phyloP scores from a whole-genome alignment of 352 stramenopile species.

The Globisporangium parvum region DNA sequence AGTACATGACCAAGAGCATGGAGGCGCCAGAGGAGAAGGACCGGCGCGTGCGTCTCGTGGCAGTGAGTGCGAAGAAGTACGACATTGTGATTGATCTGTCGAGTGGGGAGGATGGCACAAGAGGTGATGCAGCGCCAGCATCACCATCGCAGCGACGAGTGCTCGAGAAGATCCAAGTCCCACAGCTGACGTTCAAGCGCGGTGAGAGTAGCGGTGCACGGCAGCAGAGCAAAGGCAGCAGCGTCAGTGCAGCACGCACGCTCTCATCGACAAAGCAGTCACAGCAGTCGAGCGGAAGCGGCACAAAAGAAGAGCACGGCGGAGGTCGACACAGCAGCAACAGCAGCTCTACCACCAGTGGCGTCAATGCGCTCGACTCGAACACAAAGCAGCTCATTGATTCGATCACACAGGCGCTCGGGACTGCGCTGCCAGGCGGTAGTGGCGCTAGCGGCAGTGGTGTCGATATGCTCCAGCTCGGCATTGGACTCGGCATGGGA shows the following conservation, averaged over 20 bases:
- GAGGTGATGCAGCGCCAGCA: neutral
- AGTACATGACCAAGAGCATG: conserved; percentile 84
- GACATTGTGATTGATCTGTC: conserved; percentile 42
- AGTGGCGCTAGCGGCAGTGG: conserved; percentile 9
- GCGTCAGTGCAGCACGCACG: neutral
- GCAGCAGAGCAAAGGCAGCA: neutral
- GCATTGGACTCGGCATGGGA: conserved; percentile 87
- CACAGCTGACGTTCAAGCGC: conserved; percentile 38
- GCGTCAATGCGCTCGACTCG: conserved; percentile 19
- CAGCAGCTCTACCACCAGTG: neutral
- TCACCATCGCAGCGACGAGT: conserved; percentile 8
- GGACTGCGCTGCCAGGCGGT: conserved; percentile 31
- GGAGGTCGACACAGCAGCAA: neutral
- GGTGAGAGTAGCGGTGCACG: neutral
- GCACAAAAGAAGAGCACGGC: conserved; percentile 4
- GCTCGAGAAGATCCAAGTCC: conserved; percentile 54
- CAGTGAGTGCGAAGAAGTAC: conserved; percentile 57
- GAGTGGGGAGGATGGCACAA: neutral
- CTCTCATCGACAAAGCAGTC: conserved; percentile 11
- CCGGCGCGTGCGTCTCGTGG: conserved; percentile 39
- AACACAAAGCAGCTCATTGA: conserved; percentile 68
- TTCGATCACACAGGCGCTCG: conserved; percentile 68
- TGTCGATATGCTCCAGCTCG: conserved; percentile 75
- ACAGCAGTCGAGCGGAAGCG: conserved; percentile 3
- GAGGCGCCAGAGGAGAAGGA: conserved; percentile 65